Percentiles rank a stretch among this genome's conserved stretches.
Evolutionary conservation across 2,329 filamentous ascomycete genomes (phyloP).

Genomic region (Pseudogymnoascus pannorum): DNA sequence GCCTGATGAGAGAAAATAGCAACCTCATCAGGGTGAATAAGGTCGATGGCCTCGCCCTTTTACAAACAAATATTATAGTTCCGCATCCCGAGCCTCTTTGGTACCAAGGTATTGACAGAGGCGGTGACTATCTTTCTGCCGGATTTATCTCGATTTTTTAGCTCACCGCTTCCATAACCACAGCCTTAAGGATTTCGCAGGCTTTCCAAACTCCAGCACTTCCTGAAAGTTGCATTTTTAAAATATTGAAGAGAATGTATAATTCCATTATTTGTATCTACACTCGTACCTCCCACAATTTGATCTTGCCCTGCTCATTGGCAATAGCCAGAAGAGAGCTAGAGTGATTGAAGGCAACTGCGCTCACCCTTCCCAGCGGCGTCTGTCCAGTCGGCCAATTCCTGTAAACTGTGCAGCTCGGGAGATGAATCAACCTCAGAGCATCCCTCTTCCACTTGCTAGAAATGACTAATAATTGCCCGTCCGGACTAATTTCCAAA

Average conservation of each 20-base stretch:
- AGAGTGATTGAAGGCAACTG: slow-evolving; percentile 58
- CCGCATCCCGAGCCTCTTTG: not conserved
- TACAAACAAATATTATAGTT: not conserved
- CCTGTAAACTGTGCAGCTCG: slow-evolving; percentile 85
- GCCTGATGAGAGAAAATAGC: slow-evolving; percentile 22
- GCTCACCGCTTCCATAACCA: not conserved
- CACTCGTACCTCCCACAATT: slow-evolving; percentile 72
- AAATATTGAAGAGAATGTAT: not conserved
- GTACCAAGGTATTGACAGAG: not conserved
- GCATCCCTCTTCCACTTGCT: slow-evolving; percentile 86
- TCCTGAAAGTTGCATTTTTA: not conserved
- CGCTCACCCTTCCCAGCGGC: slow-evolving; percentile 74
- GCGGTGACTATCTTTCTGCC: not conserved
- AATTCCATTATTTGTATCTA: slow-evolving; percentile 2
- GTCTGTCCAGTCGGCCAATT: slow-evolving; percentile 96
- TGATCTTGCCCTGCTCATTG: slow-evolving; percentile 82
- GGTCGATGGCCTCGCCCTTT: not conserved
- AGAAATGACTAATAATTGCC: slow-evolving; percentile 80
- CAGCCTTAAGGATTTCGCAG: not conserved
- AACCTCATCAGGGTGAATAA: slow-evolving; percentile 25
- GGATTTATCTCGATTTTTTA: not conserved
- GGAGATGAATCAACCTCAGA: slow-evolving; percentile 78
- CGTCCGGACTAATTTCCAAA: slow-evolving; percentile 77
- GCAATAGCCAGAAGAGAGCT: slow-evolving; percentile 73
- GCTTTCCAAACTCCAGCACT: not conserved